A percentile compares a stretch with the other conserved stretches of the same genome.
Evolutionary conservation across 352 stramenopile species (phyloP).

Genomic region (Lagenidium giganteum): DNA sequence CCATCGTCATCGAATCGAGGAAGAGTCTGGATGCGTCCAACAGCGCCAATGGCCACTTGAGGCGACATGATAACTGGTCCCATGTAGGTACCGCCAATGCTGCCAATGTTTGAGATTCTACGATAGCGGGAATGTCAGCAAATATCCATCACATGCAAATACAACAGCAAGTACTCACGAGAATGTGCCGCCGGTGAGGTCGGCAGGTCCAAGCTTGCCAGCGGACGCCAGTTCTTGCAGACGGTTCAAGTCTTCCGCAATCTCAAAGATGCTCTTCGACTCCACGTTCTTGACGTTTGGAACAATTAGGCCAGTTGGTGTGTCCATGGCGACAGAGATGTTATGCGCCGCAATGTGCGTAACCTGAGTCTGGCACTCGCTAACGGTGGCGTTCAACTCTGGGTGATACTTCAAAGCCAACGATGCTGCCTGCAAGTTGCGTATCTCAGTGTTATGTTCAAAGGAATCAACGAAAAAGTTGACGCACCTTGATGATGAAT

Average conservation of each 20-base stretch:
- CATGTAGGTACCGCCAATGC: conserved; percentile 98
- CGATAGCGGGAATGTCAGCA: conserved; percentile 2
- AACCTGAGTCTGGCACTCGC: conserved; percentile 77
- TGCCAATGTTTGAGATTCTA: conserved; percentile 91
- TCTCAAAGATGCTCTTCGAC: conserved; percentile 78
- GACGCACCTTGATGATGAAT: conserved; percentile 90
- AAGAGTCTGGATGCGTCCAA: conserved; percentile 95
- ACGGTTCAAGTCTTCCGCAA: conserved; percentile 80
- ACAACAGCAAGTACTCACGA: conserved; percentile 38
- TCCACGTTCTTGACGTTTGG: conserved; percentile 95
- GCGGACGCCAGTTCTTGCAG: conserved; percentile 83
- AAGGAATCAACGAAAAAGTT: background rate
- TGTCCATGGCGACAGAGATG: conserved; percentile 99
- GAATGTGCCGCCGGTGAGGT: conserved; percentile 92
- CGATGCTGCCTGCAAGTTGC: conserved; percentile 76
- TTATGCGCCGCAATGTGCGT: conserved; percentile 92
- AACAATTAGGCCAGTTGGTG: conserved; percentile 92
- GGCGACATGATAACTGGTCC: conserved; percentile 93
- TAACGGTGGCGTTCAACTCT: conserved; percentile 91
- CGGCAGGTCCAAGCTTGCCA: conserved; percentile 71
- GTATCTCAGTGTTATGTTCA: background rate
- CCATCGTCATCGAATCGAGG: conserved; percentile 90
- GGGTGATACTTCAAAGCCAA: conserved; percentile 94
- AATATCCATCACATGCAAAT: conserved; percentile 1
- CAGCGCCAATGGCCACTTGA: conserved; percentile 96